Base-by-base conservation (phyloP, 1,284 basidiomycete species). In the Veloboletus limbatus region DNA sequence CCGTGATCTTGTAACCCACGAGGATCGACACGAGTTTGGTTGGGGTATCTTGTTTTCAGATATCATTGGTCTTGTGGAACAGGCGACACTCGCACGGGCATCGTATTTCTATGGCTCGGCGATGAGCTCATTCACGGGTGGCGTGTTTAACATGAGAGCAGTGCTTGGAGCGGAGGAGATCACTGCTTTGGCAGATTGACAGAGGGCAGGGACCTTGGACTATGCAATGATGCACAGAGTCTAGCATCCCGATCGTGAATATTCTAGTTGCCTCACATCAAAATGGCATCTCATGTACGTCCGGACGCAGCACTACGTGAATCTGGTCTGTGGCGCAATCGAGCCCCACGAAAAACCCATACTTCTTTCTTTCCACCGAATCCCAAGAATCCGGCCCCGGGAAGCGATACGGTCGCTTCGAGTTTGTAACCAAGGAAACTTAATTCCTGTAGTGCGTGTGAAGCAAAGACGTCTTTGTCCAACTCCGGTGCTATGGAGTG, bases 331-430 rank as follows among this genome's bases (percentile, higher is more conserved):
- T 65, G 52, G 39, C 67, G 67, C 28, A 38, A 24, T 44, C 59
- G 61, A 24, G 41, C 38, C 25, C 60, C 53, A 3, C 67, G 67
- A 62, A 78, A 78, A 32, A 78, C 62, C 77, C 77, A 78, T 24
- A 76, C 40, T 55, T 79, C 77, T 52, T 66, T 71, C 52, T 69
- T 70, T 22, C 66, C 59, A 11, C 71, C 65, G 21, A 77, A 56
- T 24, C 69, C 67, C 40, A 75, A 59, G 30, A 73, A 49, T 7
- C 70, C 68, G n/a, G 60, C 55, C 11, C 67, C 59, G 4, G 74
- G 71, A 48, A 78, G 63, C 0, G 70, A 69, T 22, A 78, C 62
- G 27, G 72, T 73, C 3, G 76, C 77, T 43, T 74, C 71, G 10
- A 78, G 67, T 43, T 66, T 70, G 59, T 69, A 78, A 10, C 73